Base-by-base conservation (phyloP, 2,329 filamentous ascomycete genomes). In the Trichoderma gracile region DNA sequence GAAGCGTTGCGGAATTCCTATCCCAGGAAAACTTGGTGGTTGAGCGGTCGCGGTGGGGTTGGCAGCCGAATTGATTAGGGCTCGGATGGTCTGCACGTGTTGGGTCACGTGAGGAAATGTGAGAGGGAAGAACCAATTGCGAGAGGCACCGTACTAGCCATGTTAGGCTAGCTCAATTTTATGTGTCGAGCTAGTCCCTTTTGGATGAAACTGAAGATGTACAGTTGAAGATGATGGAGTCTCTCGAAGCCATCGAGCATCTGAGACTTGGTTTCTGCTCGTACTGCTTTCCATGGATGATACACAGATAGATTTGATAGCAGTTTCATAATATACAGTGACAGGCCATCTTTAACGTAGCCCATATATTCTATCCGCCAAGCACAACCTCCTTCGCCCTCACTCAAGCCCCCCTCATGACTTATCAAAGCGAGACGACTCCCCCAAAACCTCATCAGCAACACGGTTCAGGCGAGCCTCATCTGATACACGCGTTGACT, bases 391-490 rank as follows among this genome's bases (percentile, higher is more conserved):
- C 65, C 78, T 74, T 25, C 19, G 17, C 15, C 56, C 7, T 74
- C 17, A 5, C 57, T 12, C n/a, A 72, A 30, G 3, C 75, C 7
- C 92, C 69, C 87, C 87, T 92, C 80, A 90, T 91, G 78, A 38
- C 60, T 43, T 38, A 56, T 33, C 17, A 66, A n/a, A 25, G 57
- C 65, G 47, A 5, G 33, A 49, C 33, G 45, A 55, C 15, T 68
- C 66, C 15, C 63, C 66, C 65, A 75, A 52, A 59, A 76, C 69
- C 67, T 73, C 73, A 61, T 74, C 67, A n/a, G 70, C 64, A 55
- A 74, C 71, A 21, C 69, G 68, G 8, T 66, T 67, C 19, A 68
- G 57, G 57, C 72, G 67, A 68, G 68, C 67, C 47, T 70, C 27
- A 33, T 72, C 68, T 17, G 57, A 47, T 8, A 54, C 49, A 15